Conservation (phyloP, 2,329 filamentous ascomycete genomes). For the Metarhizium rileyi region DNA sequence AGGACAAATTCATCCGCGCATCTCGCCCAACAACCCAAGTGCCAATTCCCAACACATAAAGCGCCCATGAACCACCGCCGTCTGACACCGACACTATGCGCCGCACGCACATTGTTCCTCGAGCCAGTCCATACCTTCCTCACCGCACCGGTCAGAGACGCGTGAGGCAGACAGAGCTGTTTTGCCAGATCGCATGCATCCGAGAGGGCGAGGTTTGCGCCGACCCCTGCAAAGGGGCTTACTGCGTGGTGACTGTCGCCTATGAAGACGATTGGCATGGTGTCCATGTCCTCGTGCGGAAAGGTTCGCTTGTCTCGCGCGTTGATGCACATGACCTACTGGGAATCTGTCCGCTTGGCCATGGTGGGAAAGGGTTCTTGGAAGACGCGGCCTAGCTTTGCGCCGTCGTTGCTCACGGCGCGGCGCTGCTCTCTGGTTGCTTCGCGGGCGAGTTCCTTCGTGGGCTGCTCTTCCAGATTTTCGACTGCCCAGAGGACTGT, state of each 20-base stretch:
- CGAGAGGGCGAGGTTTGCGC: conserved; percentile 36
- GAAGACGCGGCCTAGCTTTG: conserved; percentile 24
- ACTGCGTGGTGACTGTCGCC: conserved; percentile 42
- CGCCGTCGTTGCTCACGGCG: conserved; percentile 21
- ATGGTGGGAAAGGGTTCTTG: conserved; percentile 30
- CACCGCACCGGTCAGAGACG: conserved; percentile 18
- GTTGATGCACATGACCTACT: conserved; percentile 28
- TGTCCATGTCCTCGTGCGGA: conserved; percentile 18
- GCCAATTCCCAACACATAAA: conserved; percentile 11
- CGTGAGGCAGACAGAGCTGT: conserved; percentile 20
- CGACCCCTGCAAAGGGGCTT: conserved; percentile 38
- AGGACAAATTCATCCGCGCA: background rate
- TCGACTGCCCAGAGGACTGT: conserved; percentile 34
- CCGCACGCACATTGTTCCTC: conserved; percentile 13
- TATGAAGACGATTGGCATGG: conserved; percentile 30
- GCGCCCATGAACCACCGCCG: conserved; percentile 14
- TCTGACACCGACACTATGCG: conserved; percentile 16
- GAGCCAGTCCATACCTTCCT: conserved; percentile 15
- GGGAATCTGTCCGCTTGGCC: conserved; percentile 27
- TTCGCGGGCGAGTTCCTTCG: conserved; percentile 7
- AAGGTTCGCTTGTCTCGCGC: conserved; percentile 36
- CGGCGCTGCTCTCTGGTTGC: conserved; percentile 13
- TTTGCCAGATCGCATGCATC: conserved; percentile 38
- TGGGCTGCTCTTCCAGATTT: conserved; percentile 16
- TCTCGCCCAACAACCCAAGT: conserved; percentile 12